Conservation (phyloP, 371 early-diverging fungal species). For the Apophysomyces ossiformis region DNA sequence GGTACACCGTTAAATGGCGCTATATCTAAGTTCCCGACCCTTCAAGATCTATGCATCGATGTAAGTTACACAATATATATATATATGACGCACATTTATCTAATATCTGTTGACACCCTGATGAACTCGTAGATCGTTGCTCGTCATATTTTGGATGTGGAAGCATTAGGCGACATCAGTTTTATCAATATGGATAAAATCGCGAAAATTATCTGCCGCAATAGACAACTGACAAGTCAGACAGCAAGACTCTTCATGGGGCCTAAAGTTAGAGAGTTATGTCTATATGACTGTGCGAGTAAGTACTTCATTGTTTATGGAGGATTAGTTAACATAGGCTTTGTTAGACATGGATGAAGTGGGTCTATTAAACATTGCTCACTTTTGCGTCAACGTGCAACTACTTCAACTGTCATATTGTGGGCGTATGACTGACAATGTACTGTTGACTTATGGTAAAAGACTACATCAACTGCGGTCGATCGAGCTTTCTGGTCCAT, state of each 20-base stretch:
- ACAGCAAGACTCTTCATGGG: conserved; percentile 78
- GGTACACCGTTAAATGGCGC: conserved; percentile 25
- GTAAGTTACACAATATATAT: conserved; percentile 36
- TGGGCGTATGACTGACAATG: conserved; percentile 72
- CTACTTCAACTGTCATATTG: conserved; percentile 73
- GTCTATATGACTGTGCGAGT: conserved; percentile 84
- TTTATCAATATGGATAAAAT: conserved; percentile 71
- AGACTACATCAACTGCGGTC: conserved; percentile 56
- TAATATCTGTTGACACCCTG: not conserved
- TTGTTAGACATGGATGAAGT: conserved; percentile 56
- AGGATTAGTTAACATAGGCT: not conserved
- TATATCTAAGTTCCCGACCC: conserved; percentile 40
- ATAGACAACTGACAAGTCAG: conserved; percentile 67
- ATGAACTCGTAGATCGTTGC: conserved; percentile 59
- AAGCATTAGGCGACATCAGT: conserved; percentile 82
- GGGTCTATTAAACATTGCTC: conserved; percentile 63
- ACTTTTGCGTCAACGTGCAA: conserved; percentile 66
- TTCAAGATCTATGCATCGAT: conserved; percentile 71
- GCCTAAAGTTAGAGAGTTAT: conserved; percentile 54
- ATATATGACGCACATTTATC: not conserved
- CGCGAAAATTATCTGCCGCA: conserved; percentile 78
- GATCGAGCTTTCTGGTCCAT: conserved; percentile 75
- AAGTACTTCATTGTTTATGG: conserved; percentile 12
- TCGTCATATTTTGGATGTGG: conserved; percentile 76
- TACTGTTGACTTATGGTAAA: conserved; percentile 48